These are phyloP conservation scores for Trichoderma semiorbis DNA, from an alignment of 2,329 filamentous ascomycete genomes.

Conservation along the genomic window DNA sequence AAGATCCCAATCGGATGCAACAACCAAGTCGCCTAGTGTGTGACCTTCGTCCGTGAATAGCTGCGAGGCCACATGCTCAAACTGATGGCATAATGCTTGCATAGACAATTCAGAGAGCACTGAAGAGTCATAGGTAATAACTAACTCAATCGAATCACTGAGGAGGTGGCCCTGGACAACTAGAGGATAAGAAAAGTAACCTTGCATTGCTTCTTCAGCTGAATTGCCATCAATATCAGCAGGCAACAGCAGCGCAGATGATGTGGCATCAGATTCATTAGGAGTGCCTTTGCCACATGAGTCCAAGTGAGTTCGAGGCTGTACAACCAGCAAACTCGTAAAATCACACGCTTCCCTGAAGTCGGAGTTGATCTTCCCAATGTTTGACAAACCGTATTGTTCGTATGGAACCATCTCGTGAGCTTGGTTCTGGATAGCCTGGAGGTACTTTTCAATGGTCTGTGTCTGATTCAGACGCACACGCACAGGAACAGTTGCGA, in stretches of 20 bases:
- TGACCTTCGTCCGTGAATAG: neutral
- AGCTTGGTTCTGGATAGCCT: slow-evolving; percentile 21
- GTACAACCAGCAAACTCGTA: slow-evolving; percentile 10
- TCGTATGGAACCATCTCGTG: slow-evolving; percentile 25
- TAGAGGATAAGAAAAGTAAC: slow-evolving; percentile 15
- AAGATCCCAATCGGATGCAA: slow-evolving; percentile 12
- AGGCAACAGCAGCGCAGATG: neutral
- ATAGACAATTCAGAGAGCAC: neutral
- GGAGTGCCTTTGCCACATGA: neutral
- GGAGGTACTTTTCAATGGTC: slow-evolving; percentile 7
- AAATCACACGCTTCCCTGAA: slow-evolving; percentile 4
- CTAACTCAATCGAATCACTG: neutral
- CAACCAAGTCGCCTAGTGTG: neutral
- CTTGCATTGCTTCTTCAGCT: slow-evolving; percentile 5
- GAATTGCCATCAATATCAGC: neutral
- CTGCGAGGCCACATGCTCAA: slow-evolving; percentile 1
- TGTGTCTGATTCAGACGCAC: slow-evolving; percentile 16
- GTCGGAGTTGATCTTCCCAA: slow-evolving; percentile 5
- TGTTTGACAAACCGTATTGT: slow-evolving; percentile 22
- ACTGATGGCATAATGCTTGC: slow-evolving; percentile 3
- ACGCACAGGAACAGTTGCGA: slow-evolving; percentile 22
- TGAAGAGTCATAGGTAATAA: neutral
- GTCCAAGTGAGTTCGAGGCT: neutral
- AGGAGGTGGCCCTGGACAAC: slow-evolving; percentile 9
- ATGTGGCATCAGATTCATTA: neutral